A percentile compares a stretch with the other conserved stretches of the same genome.
These are phyloP conservation scores for Pleurotus ostreatus DNA, from an alignment of 768 basidiomycete genomes.

Conservation along the genomic window DNA sequence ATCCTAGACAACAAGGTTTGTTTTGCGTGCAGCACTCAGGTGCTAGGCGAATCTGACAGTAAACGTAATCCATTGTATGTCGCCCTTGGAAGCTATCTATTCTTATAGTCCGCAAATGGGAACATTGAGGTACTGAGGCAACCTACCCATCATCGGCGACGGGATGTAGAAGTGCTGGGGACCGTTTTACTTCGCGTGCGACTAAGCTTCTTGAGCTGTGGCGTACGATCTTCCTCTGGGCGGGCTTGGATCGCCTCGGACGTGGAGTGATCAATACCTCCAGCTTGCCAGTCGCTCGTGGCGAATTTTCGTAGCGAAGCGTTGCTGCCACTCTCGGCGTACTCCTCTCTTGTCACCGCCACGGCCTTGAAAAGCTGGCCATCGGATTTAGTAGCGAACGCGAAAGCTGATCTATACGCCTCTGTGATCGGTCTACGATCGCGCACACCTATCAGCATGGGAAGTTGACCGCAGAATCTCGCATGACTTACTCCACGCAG, in stretches of 20 bases:
- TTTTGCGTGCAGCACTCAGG: too few relatives aligned
- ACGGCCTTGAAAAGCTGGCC: slow-evolving; percentile 35
- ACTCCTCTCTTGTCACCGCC: slow-evolving; percentile 77
- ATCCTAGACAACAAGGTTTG: too few relatives aligned
- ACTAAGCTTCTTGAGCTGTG: slow-evolving; percentile 5
- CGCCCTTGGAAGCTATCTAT: too few relatives aligned
- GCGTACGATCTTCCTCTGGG: slow-evolving; percentile 15
- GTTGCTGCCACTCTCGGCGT: slow-evolving; percentile 76
- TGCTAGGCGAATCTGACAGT: too few relatives aligned
- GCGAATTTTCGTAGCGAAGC: slow-evolving; percentile 72
- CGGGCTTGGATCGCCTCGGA: slow-evolving; percentile 17
- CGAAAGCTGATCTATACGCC: slow-evolving; percentile 56
- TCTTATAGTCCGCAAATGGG: too few relatives aligned
- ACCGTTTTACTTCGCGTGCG: slow-evolving; percentile 7
- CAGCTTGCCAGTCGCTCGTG: slow-evolving; percentile 47
- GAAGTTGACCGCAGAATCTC: background rate
- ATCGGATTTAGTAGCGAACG: slow-evolving; percentile 49
- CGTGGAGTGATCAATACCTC: slow-evolving; percentile 32
- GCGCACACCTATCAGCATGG: background rate
- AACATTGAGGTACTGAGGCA: too few relatives aligned
- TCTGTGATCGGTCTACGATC: slow-evolving; percentile 57
- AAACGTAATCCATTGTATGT: too few relatives aligned
- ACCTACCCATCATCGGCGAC: slow-evolving; percentile 1
- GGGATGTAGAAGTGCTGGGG: background rate
- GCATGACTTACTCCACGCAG: slow-evolving; percentile 61